These are phyloP conservation scores for Magnusiomyces paraingens DNA, from an alignment of 1,139 yeast genomes.

Conservation along the genomic window DNA sequence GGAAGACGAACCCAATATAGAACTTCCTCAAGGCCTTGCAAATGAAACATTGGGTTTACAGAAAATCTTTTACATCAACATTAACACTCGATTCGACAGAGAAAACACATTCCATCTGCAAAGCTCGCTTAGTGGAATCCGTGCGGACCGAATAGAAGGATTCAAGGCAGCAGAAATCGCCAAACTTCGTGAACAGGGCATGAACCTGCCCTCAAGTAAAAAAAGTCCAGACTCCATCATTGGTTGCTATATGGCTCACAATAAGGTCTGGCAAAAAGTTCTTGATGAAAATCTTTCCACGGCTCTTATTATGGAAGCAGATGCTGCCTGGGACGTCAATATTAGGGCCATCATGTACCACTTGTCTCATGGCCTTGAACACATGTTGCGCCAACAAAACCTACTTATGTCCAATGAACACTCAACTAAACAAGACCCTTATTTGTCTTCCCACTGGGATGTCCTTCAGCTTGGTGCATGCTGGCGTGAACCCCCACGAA, in stretches of 20 bases:
- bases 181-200: too few species aligned
- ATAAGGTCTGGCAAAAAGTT: too few species aligned
- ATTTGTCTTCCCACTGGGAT: slow-evolving; percentile 14
- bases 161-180: too few species aligned
- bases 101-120: too few species aligned
- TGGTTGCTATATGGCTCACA: too few species aligned
- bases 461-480: slow-evolving; percentile 15
- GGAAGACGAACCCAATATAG: too few species aligned
- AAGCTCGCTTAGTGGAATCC: too few species aligned
- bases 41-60: background rate
- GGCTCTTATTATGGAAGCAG: slow-evolving; percentile 17
- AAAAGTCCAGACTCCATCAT: too few species aligned
- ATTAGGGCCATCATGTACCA: slow-evolving; percentile 13
- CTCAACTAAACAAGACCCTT: slow-evolving; percentile 8
- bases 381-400: background rate
- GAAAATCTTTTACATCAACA: background rate
- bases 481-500: slow-evolving; percentile 5
- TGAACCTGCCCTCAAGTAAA: too few species aligned
- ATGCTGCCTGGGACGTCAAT: slow-evolving; percentile 19
- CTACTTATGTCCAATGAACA: background rate
- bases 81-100: background rate
- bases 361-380: slow-evolving; percentile 15
- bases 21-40: too few species aligned
- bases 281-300: background rate
- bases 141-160: too few species aligned